Evolutionary conservation across 768 basidiomycete genomes (phyloP).

Genomic region (Tricholoma sp.): DNA sequence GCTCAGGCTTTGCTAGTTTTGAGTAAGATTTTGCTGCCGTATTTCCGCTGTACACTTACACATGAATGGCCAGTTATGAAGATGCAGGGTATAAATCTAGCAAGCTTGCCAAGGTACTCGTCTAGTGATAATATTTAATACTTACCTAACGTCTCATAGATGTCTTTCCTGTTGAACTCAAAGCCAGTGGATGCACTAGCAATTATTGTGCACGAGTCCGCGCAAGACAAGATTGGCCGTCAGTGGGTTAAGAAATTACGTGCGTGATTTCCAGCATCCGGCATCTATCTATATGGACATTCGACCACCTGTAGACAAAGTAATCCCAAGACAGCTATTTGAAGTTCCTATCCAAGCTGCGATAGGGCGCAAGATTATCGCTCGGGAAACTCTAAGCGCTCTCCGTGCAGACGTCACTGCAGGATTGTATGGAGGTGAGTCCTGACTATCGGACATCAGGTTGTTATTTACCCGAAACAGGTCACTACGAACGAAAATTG

Average conservation of each 20-base stretch:
- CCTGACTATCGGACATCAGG: not conserved
- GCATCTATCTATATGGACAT: not conserved
- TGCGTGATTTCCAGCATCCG: constrained; percentile 32
- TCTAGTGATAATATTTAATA: too few relatives aligned
- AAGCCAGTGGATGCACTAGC: constrained; percentile 93
- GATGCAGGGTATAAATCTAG: constrained; percentile 84
- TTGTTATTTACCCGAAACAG: constrained; percentile 26
- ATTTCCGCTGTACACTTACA: not conserved
- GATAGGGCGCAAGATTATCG: constrained; percentile 81
- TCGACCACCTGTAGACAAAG: constrained; percentile 54
- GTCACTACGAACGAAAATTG: constrained; percentile 92
- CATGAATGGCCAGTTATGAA: constrained; percentile 65
- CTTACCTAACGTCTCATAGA: constrained; percentile 36
- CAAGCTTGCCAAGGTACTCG: constrained; percentile 72
- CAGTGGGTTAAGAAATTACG: constrained; percentile 92
- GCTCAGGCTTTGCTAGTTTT: constrained; percentile 88
- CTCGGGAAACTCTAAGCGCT: constrained; percentile 84
- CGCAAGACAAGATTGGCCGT: constrained; percentile 67
- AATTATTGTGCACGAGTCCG: constrained; percentile 82
- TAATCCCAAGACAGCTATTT: constrained; percentile 89
- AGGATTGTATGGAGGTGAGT: constrained; percentile 81
- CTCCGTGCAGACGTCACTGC: constrained; percentile 91
- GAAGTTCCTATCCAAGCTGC: constrained; percentile 96
- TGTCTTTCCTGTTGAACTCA: constrained; percentile 85
- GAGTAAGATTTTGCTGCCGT: constrained; percentile 51